phyloP scores from a whole-genome alignment of 2,329 filamentous ascomycete species.

The Ophiobolus disseminans region DNA sequence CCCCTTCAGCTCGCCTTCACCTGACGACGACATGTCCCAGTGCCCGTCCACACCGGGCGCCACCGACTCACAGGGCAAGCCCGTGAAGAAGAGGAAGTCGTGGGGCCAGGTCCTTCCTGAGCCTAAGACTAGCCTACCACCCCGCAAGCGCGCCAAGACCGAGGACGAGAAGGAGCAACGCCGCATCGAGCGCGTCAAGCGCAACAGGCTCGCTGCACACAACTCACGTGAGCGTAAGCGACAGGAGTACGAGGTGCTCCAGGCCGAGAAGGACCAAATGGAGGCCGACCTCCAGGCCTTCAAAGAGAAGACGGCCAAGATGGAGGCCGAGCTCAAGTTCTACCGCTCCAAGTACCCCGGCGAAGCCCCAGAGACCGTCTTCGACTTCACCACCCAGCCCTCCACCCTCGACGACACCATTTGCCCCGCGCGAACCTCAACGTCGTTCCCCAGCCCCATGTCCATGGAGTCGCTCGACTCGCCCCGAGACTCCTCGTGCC shows the following conservation, averaged over 20 bases:
- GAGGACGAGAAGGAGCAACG: conserved; percentile 99
- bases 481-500: conserved; percentile 46
- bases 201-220: conserved; percentile 94
- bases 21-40: conserved; percentile 22
- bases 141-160: conserved; percentile 96
- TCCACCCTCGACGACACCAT: conserved; percentile 39
- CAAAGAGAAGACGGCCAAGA: conserved; percentile 56
- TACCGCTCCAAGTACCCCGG: conserved; percentile 45
- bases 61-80: conserved; percentile 57
- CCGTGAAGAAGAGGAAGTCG: conserved; percentile 92
- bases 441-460: conserved; percentile 45
- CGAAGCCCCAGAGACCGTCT: conserved; percentile 30
- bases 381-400: conserved; percentile 32
- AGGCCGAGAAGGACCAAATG: conserved; percentile 67
- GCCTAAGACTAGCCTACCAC: conserved; percentile 94
- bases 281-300: conserved; percentile 69
- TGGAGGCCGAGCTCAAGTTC: conserved; percentile 57
- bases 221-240: conserved; percentile 95
- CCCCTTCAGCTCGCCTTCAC: conserved; percentile 31
- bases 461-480: conserved; percentile 51
- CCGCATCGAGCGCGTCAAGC: conserved; percentile 93
- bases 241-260: conserved; percentile 84
- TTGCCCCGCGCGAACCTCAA: conserved; percentile 45
- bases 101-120: conserved; percentile 98
- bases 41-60: conserved; percentile 29